phyloP scores from a whole-genome alignment of 768 basidiomycete genomes.

The Trametes cubensis region DNA sequence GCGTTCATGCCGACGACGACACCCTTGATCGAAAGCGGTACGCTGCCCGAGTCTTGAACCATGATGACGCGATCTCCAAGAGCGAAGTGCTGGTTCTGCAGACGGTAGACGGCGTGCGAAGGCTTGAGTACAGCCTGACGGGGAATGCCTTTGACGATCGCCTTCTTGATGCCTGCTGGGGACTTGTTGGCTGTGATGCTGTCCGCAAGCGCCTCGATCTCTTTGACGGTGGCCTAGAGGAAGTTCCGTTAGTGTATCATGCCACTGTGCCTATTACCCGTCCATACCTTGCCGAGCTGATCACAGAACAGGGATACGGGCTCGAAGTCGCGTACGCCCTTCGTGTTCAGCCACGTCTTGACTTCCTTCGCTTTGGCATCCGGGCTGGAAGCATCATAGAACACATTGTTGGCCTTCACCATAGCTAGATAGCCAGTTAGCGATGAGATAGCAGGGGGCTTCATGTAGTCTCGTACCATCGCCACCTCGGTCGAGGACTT shows the following conservation, averaged over 20 bases:
- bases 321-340: constrained; percentile 89
- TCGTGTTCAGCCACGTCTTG: constrained; percentile 81
- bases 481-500: constrained; percentile 65
- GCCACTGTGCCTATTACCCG: background rate
- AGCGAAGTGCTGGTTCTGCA: constrained; percentile 85
- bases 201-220: constrained; percentile 81
- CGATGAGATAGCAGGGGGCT: background rate
- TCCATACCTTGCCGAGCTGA: constrained; percentile 79
- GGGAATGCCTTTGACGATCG: constrained; percentile 91
- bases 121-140: constrained; percentile 94
- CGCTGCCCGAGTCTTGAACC: constrained; percentile 93
- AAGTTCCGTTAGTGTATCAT: constrained; percentile 1
- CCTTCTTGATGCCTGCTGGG: constrained; percentile 76
- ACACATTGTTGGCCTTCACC: constrained; percentile 61
- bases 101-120: constrained; percentile 81
- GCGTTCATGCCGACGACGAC: constrained; percentile 89
- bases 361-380: constrained; percentile 77
- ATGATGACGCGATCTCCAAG: constrained; percentile 95
- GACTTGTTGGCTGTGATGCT: constrained; percentile 62
- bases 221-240: constrained; percentile 69
- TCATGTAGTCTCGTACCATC: constrained; percentile 56
- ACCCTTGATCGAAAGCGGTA: constrained; percentile 89
- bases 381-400: constrained; percentile 57
- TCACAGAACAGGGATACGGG: constrained; percentile 91
- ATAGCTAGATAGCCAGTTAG: constrained; percentile 57